Evolutionary conservation across 495 filamentous ascomycete species (phyloP), one percentile per base, ranked within the genome.

Genomic region (Aspergillus cristatus): DNA sequence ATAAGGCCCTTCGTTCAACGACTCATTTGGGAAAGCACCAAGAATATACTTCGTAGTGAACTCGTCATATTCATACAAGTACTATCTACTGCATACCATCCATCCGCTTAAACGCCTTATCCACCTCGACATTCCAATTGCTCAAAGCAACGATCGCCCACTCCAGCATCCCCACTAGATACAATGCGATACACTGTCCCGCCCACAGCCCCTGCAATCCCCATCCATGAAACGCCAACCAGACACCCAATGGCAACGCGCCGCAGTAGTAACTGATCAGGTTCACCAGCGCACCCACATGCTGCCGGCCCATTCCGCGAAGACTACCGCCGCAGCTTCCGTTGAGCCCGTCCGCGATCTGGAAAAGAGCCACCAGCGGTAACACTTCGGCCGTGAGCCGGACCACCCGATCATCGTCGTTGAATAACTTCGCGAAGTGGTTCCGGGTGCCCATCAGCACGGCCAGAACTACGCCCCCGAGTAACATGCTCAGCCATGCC

Each of bases 301-400:
- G 88, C 58, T 95, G 88, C 26, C 84, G 65, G 11, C 88, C 88
- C 84, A 87, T 90, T 0, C 88, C 88, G 34, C 88, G 58, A 8
- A 95, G 62, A 40, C 75, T 77, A 6, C 88, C 88, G 7, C 88
- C 87, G 51, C 88, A 95, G 41, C 76, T 81, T 0, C 83, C 85
- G 58, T 90, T 91, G 38, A 93, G 57, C 2, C 87, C 88, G 57
- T 95, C 88, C 0, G 88, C 85, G 40, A 95, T 87, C 63, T 95
- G 88, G 67, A 95, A 95, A n/a, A 94, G 68, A 2, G 88, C 88
- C 8, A 95, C 87, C 47, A 74, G 88, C 14, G 86, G 88, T 63
- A 95, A 76, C 28, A 94, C 84, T 22, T 88, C 74, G 2, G 84
- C 79, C 0, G 86, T 89, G 2, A 95, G 68, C 3, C 47, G 51